Percentiles rank a stretch among this genome's conserved stretches.
Evolutionary conservation across 2,329 filamentous ascomycete species (phyloP).

Genomic region (Zymoseptoria tritici): DNA sequence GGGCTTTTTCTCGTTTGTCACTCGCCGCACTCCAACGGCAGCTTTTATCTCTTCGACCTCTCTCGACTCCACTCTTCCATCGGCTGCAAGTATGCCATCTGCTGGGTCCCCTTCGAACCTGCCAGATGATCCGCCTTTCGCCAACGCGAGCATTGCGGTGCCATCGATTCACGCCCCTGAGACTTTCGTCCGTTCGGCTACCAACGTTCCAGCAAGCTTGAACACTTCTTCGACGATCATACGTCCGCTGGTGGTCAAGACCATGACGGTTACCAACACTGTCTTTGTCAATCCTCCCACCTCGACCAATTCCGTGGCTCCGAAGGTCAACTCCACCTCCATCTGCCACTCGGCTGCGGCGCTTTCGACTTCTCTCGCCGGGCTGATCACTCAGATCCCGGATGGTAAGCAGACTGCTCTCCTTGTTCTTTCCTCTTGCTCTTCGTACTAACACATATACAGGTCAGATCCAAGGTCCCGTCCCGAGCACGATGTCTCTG

Average conservation of each 20-base stretch:
- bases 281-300: background rate
- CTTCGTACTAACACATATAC: background rate
- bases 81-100: background rate
- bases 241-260: background rate
- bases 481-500: background rate
- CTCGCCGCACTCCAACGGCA: background rate
- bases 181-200: background rate
- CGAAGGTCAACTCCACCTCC: background rate
- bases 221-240: background rate
- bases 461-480: background rate
- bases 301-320: background rate
- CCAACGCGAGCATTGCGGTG: background rate
- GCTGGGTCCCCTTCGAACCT: background rate
- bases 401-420: too few relatives aligned
- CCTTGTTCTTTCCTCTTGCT: too few relatives aligned
- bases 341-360: background rate
- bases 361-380: background rate
- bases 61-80: too few relatives aligned
- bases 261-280: background rate
- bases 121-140: background rate
- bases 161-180: background rate
- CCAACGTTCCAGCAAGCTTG: background rate
- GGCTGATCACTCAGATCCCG: background rate
- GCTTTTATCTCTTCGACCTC: background rate
- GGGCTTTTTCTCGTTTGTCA: too few relatives aligned